These are phyloP conservation scores for Pichia sp. DNA, from an alignment of 1,139 yeast species.

Conservation along the genomic window DNA sequence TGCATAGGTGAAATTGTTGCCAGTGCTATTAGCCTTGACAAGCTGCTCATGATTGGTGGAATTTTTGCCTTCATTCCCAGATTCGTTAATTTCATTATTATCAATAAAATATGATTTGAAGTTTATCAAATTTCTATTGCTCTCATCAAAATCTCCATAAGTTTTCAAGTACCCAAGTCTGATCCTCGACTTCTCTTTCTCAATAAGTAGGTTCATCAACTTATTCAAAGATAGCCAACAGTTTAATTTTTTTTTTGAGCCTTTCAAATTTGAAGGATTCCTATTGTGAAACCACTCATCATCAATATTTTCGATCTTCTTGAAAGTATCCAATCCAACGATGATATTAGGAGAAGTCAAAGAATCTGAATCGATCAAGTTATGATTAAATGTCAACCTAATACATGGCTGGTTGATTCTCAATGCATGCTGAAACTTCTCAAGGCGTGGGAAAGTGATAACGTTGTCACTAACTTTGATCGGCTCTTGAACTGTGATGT, in stretches of 20 bases:
- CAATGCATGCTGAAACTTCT: slow-evolving; percentile 5
- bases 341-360: slow-evolving; percentile 17
- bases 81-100: background rate
- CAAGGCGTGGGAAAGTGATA: slow-evolving; percentile 12
- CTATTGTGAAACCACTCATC: slow-evolving; percentile 21
- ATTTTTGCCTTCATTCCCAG: too few species aligned
- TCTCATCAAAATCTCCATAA: slow-evolving; percentile 10
- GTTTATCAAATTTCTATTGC: slow-evolving; percentile 2
- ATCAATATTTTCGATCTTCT: slow-evolving; percentile 13
- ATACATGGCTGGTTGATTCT: slow-evolving; percentile 19
- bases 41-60: too few species aligned
- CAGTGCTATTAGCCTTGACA: background rate
- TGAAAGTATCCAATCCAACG: slow-evolving; percentile 17
- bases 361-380: slow-evolving; percentile 16
- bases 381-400: slow-evolving; percentile 18
- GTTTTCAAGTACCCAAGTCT: slow-evolving; percentile 22
- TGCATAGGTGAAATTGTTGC: background rate
- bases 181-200: slow-evolving; percentile 22
- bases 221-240: slow-evolving; percentile 23
- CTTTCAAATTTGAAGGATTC: slow-evolving; percentile 9
- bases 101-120: slow-evolving; percentile 4
- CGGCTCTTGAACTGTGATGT: slow-evolving; percentile 17
- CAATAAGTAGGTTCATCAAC: slow-evolving; percentile 24
- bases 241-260: slow-evolving; percentile 14
- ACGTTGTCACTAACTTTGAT: slow-evolving; percentile 13